phyloP scores from a whole-genome alignment of 331 rosid genomes.

The Spiraea crenata region DNA sequence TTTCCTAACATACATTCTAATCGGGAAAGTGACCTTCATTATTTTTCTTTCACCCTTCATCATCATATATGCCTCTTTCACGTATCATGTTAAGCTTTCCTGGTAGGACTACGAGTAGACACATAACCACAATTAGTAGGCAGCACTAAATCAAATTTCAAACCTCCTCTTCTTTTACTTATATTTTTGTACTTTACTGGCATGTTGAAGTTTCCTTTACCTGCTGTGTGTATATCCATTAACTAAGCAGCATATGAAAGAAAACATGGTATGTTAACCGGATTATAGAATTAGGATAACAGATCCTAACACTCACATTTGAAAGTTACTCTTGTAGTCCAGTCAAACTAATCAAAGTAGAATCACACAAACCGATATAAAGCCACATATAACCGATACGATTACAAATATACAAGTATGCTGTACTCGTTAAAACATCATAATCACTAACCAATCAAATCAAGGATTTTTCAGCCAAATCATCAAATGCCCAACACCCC shows the following conservation, averaged over 20 bases:
- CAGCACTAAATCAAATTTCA: not conserved
- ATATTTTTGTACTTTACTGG: not conserved
- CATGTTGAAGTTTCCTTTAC: not conserved
- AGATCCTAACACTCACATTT: not conserved
- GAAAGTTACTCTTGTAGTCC: not conserved
- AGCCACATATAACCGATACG: conserved; percentile 10
- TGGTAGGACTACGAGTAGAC: not conserved
- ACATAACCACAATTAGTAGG: not conserved
- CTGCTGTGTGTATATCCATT: not conserved
- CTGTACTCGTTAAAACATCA: too few species aligned
- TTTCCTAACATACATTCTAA: not conserved
- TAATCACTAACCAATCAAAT: too few species aligned
- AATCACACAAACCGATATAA: conserved; percentile 20
- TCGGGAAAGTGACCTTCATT: not conserved
- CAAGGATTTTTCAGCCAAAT: too few species aligned
- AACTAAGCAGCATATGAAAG: not conserved
- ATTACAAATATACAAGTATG: too few species aligned
- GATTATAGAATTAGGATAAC: not conserved
- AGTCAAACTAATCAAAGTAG: conserved; percentile 7
- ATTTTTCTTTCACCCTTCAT: not conserved
- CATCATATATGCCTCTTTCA: not conserved
- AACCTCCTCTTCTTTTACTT: not conserved
- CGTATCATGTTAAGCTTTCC: not conserved
- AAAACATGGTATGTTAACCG: conserved; percentile 7
- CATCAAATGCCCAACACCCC: too few species aligned